These are phyloP conservation scores for Leptosphaerulina australis DNA, from an alignment of 2,329 filamentous ascomycete genomes.

Conservation along the genomic window DNA sequence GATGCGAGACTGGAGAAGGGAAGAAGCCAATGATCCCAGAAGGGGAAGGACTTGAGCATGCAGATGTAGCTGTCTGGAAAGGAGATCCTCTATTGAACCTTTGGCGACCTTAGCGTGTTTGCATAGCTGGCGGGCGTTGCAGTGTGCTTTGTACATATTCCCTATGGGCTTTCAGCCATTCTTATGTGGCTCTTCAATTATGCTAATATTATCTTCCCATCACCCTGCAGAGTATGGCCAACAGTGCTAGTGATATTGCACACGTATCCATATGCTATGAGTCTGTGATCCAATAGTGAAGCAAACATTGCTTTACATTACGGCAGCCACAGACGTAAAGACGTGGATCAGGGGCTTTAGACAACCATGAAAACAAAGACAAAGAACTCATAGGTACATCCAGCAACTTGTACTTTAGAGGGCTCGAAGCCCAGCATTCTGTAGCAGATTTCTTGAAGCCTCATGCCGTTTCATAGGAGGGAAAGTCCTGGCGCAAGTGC, in stretches of 20 bases:
- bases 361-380: neutral
- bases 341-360: conserved; percentile 13
- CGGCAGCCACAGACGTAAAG: conserved; percentile 12
- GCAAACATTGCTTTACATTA: conserved; percentile 14
- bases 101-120: conserved; percentile 1
- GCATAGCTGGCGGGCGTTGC: conserved; percentile 14
- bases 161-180: conserved; percentile 2
- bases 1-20: conserved; percentile 79
- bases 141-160: conserved; percentile 11
- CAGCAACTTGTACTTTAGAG: neutral
- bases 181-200: neutral
- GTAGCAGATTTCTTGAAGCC: neutral
- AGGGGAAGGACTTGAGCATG: conserved; percentile 62
- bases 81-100: no score
- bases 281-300: conserved; percentile 13
- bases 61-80: neutral
- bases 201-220: no score
- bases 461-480: conserved; percentile 8
- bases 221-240: no score
- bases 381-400: neutral
- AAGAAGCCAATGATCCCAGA: conserved; percentile 82
- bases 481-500: conserved; percentile 13
- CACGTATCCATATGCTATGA: neutral
- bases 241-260: no score
- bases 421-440: neutral